phyloP scores from a whole-genome alignment of 2,329 filamentous ascomycete genomes.

The Westerdykella ornata region DNA sequence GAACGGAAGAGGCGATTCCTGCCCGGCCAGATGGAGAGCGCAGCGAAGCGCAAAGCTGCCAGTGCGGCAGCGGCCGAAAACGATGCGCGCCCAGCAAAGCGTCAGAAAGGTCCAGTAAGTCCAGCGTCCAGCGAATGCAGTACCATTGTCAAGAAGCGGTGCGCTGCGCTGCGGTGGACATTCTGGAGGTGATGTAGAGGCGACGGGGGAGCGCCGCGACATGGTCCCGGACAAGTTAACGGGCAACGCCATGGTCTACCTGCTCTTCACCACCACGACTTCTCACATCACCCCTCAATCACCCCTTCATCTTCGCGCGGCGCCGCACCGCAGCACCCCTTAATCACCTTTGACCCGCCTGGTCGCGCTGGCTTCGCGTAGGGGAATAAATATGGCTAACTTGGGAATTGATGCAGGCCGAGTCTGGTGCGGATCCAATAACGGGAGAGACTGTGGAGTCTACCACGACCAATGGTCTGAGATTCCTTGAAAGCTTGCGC shows the following conservation, averaged over 20 bases:
- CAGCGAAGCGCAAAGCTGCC: conserved; percentile 52
- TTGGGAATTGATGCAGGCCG: conserved; percentile 19
- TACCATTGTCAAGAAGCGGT: conserved; percentile 19
- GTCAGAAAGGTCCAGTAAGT: conserved; percentile 55
- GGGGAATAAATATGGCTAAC: not conserved
- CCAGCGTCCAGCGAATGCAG: conserved; percentile 12
- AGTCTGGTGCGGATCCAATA: conserved; percentile 11
- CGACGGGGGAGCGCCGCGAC: conserved; percentile 17
- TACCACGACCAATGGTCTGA: conserved; percentile 64
- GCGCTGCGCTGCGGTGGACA: conserved; percentile 13
- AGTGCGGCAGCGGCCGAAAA: conserved; percentile 44
- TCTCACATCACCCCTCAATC: conserved; percentile 20
- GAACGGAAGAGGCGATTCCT: conserved; percentile 28
- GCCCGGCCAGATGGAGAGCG: conserved; percentile 37
- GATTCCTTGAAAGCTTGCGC: conserved; percentile 68
- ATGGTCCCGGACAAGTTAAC: conserved; percentile 22
- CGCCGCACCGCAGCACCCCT: not conserved
- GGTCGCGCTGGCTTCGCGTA: not conserved
- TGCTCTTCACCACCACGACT: conserved; percentile 13
- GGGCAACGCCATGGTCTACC: conserved; percentile 32
- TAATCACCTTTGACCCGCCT: not conserved
- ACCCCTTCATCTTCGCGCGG: conserved; percentile 22
- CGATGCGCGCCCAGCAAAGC: conserved; percentile 52
- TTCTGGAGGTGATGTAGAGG: conserved; percentile 1
- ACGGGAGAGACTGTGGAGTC: conserved; percentile 56